Conservation (phyloP, 768 basidiomycete genomes). For the Pleurotus eryngii region DNA sequence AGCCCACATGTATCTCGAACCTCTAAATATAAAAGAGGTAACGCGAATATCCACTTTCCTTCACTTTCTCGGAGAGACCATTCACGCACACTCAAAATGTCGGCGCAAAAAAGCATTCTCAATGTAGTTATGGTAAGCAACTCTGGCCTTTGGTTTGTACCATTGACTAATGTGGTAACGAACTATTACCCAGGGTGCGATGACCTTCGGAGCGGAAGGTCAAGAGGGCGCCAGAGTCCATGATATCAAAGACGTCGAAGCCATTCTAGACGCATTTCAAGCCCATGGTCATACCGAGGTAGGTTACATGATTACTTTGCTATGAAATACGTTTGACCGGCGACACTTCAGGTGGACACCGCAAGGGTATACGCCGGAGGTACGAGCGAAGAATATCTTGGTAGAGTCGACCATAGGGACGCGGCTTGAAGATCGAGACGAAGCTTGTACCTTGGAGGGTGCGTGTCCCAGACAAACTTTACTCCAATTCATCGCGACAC, state of each 20-base stretch:
- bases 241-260: slow-evolving; percentile 43
- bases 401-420: slow-evolving; percentile 45
- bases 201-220: slow-evolving; percentile 51
- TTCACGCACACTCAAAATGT: not conserved
- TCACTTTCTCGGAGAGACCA: too few species aligned
- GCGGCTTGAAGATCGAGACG: slow-evolving; percentile 54
- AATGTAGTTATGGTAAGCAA: not conserved
- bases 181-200: slow-evolving; percentile 37
- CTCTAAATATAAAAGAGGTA: too few species aligned
- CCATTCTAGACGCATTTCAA: slow-evolving; percentile 51
- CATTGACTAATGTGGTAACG: not conserved
- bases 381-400: slow-evolving; percentile 54
- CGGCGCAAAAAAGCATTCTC: not conserved
- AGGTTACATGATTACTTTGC: slow-evolving; percentile 13
- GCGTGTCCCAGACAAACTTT: not conserved
- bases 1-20: too few species aligned
- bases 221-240: slow-evolving; percentile 48
- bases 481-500: not conserved
- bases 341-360: slow-evolving; percentile 41
- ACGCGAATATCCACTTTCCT: too few species aligned
- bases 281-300: slow-evolving; percentile 54
- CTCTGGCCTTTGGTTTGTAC: not conserved
- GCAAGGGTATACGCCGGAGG: slow-evolving; percentile 48
- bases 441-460: slow-evolving; percentile 48
- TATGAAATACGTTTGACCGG: slow-evolving; percentile 27